Evolutionary conservation across 192 early-diverging fungal genomes (phyloP).

Genomic region (Linnemannia schmuckeri): DNA sequence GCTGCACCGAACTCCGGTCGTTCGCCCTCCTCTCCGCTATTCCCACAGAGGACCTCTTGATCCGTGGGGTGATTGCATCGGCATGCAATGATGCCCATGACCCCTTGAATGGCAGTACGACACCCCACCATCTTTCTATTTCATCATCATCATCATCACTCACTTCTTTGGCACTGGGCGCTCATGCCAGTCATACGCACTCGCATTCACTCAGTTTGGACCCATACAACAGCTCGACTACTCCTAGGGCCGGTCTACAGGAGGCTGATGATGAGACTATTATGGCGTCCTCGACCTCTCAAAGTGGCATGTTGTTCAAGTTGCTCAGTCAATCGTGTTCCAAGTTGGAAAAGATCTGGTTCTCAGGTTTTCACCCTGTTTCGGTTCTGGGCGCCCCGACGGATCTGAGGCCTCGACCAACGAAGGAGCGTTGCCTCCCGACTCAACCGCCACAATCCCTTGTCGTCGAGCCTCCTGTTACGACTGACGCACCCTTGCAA

Average conservation of each 20-base stretch:
- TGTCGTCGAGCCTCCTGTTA: neutral
- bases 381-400: slow-evolving; percentile 43
- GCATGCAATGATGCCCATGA: slow-evolving; percentile 24
- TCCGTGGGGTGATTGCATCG: slow-evolving; percentile 23
- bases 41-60: slow-evolving; percentile 38
- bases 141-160: neutral
- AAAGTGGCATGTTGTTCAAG: slow-evolving; percentile 20
- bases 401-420: slow-evolving; percentile 25
- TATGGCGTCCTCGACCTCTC: slow-evolving; percentile 26
- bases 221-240: slow-evolving; percentile 16
- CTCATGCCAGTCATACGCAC: slow-evolving; percentile 1
- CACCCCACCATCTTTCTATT: neutral
- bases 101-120: neutral
- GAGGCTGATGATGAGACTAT: slow-evolving; percentile 40
- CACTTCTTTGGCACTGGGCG: neutral
- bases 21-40: slow-evolving; percentile 38
- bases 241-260: slow-evolving; percentile 18
- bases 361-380: slow-evolving; percentile 50
- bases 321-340: slow-evolving; percentile 39
- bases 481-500: neutral
- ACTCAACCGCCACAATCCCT: neutral
- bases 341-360: slow-evolving; percentile 37
- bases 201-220: slow-evolving; percentile 18
- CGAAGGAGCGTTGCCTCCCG: neutral
- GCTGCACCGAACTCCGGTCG: slow-evolving; percentile 40